These are phyloP conservation scores for Coemansia erecta DNA, from an alignment of 192 early-diverging fungal genomes.

Conservation along the genomic window DNA sequence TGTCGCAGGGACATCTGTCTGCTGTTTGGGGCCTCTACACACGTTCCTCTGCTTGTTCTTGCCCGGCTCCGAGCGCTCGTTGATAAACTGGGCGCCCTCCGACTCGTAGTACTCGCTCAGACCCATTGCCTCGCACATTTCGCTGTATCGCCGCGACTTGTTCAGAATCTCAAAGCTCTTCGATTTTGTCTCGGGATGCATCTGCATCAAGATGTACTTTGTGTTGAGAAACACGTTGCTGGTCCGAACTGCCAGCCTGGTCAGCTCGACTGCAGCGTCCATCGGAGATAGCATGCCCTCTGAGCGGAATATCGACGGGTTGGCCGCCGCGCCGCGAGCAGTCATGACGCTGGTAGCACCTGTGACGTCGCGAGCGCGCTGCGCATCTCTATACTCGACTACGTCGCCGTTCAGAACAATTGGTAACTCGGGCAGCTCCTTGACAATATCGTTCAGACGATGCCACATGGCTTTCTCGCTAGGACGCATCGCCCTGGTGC, in stretches of 20 bases:
- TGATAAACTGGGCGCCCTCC: constrained; percentile 18
- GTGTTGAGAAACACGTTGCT: constrained; percentile 80
- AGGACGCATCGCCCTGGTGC: constrained; percentile 77
- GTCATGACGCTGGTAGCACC: constrained; percentile 79
- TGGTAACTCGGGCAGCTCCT: constrained; percentile 69
- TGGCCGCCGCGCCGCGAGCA: constrained; percentile 81
- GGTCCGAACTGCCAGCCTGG: constrained; percentile 63
- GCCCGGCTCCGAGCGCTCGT: constrained; percentile 6
- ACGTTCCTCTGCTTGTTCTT: not conserved
- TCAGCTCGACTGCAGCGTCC: constrained; percentile 65
- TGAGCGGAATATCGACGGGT: constrained; percentile 83
- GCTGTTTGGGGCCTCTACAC: too few species aligned
- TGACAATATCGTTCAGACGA: constrained; percentile 68
- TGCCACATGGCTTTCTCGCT: constrained; percentile 81
- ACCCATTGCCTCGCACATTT: constrained; percentile 55
- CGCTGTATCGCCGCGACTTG: constrained; percentile 53
- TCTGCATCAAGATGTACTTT: constrained; percentile 89
- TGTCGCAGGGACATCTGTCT: too few species aligned
- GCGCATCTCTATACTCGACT: constrained; percentile 61
- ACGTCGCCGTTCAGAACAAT: constrained; percentile 95
- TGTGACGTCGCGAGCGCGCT: constrained; percentile 58
- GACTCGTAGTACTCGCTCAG: constrained; percentile 32
- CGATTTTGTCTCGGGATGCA: constrained; percentile 69
- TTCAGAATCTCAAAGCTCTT: constrained; percentile 49
- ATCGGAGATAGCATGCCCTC: constrained; percentile 57